A percentile compares a stretch with the other conserved stretches of the same genome.
phyloP scores from a whole-genome alignment of 352 stramenopile genomes.

The Pythium scleroteichum region DNA sequence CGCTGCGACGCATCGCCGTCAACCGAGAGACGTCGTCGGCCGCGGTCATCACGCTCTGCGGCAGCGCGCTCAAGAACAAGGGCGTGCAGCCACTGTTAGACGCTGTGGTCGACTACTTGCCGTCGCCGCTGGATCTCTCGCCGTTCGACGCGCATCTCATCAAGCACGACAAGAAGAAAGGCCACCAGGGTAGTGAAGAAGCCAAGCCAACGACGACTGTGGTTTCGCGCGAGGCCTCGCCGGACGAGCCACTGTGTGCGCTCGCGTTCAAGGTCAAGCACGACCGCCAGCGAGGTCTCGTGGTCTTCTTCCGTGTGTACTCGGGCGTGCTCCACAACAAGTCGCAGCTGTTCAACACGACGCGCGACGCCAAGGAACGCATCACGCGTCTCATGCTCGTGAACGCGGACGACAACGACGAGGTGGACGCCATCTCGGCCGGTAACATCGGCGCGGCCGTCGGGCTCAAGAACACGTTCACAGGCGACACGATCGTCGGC shows the following conservation, averaged over 20 bases:
- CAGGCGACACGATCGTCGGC: slow-evolving; percentile 93
- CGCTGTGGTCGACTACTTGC: slow-evolving; percentile 97
- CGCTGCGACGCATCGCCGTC: slow-evolving; percentile 68
- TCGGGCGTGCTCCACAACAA: slow-evolving; percentile 86
- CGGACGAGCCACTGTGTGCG: slow-evolving; percentile 52
- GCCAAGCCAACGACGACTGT: slow-evolving; percentile 6
- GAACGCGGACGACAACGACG: slow-evolving; percentile 86
- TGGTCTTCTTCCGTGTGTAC: slow-evolving; percentile 95
- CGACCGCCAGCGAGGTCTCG: slow-evolving; percentile 66
- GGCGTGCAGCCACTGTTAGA: slow-evolving; percentile 97
- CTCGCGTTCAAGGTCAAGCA: slow-evolving; percentile 83
- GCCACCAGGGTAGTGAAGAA: slow-evolving; percentile 25
- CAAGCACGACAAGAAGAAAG: slow-evolving; percentile 42
- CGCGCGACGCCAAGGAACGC: slow-evolving; percentile 56
- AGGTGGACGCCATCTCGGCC: slow-evolving; percentile 81
- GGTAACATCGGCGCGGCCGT: slow-evolving; percentile 93
- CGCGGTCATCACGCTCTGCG: slow-evolving; percentile 57
- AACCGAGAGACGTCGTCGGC: slow-evolving; percentile 40
- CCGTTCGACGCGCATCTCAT: slow-evolving; percentile 61
- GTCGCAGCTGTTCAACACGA: slow-evolving; percentile 78
- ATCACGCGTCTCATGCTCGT: slow-evolving; percentile 88
- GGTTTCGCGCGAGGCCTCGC: slow-evolving; percentile 39
- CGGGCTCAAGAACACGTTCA: slow-evolving; percentile 91
- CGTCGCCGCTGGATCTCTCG: slow-evolving; percentile 90
- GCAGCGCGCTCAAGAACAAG: slow-evolving; percentile 82